These are phyloP conservation scores for Solanum clarkiae DNA, from an alignment of 257 asterid species.

Conservation along the genomic window DNA sequence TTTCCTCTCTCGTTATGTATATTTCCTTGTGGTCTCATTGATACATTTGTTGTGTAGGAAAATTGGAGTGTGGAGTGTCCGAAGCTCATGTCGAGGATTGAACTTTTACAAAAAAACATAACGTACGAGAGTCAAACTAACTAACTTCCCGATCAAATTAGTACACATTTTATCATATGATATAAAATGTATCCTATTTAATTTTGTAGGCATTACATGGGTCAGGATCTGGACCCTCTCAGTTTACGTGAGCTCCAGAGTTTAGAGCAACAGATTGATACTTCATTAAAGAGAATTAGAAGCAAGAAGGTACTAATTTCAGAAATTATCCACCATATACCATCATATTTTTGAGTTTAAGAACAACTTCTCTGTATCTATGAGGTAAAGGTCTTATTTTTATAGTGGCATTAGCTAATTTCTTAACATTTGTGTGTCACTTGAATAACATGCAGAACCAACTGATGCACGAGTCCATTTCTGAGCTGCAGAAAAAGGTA, in stretches of 20 bases:
- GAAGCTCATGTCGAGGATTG: conserved; percentile 51
- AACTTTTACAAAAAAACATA: conserved; percentile 51
- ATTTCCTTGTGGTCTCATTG: neutral
- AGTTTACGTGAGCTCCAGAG: conserved; percentile 70
- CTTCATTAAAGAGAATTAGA: conserved; percentile 54
- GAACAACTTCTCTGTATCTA: too few species aligned
- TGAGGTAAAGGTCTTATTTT: too few species aligned
- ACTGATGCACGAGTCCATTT: conserved; percentile 63
- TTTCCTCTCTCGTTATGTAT: neutral
- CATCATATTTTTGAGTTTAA: too few species aligned
- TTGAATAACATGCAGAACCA: conserved; percentile 42
- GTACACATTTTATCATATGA: neutral
- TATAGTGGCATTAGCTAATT: neutral
- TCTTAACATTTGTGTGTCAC: neutral
- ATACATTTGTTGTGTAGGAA: conserved; percentile 28
- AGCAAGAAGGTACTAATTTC: conserved; percentile 30
- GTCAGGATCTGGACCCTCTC: conserved; percentile 60
- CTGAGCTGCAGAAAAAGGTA: conserved; percentile 74
- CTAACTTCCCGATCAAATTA: too few species aligned
- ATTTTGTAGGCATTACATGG: conserved; percentile 40
- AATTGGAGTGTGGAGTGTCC: conserved; percentile 42
- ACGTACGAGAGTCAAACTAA: conserved; percentile 20
- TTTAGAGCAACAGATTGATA: conserved; percentile 66
- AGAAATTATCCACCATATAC: too few species aligned
- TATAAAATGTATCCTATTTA: neutral